Base-by-base conservation (phyloP, 805 yeast species). In the Starmerella tilneyi region DNA sequence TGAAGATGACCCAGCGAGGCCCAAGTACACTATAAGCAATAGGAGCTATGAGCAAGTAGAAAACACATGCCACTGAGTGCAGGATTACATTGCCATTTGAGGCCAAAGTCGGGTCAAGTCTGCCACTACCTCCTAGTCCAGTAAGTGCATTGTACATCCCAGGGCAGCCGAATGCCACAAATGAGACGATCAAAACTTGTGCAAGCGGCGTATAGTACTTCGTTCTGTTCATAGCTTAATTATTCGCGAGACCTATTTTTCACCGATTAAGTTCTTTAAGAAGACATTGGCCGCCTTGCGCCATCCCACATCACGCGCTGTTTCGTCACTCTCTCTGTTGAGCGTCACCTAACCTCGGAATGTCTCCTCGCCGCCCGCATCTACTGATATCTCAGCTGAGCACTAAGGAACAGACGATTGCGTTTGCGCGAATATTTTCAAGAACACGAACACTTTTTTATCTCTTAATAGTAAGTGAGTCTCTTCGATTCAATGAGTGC, bases 1-100 rank as follows among this genome's bases (percentile, higher is more conserved):
- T 62, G 47, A 67, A 61, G 22, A 75, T 62, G 40, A 49, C 43
- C 35, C 51, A 21, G 19, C 57, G 50, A 22, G 60, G 59, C 3
- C 62, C 62, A 4, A 59, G 31, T 8, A 48, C 30, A 22, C 54
- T 50, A 35, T 54, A 52, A 19, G 55, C 47, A 19, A 58, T 56
- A 12, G 58, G 61, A 2, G 53, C 60, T 8, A 58, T 33, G 32
- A 59, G 52, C 28, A 56, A 29, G n/a, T 56, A 58, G 13, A 45
- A 28, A 3, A 46, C 58, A 5, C 62, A 57, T 11, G 57, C 51
- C n/a, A 53, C 45, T 3, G 62, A 45, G 15, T 53, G 46, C 20
- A 56, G 36, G n/a, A 61, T 61, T 13, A 56, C 58, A 20, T 49
- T 57, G 11, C 59, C 61, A 40, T 59, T 59, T 12, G 59, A 45